These are phyloP conservation scores for Aureobasidium sp. DNA, from an alignment of 2,329 filamentous ascomycete species.

Conservation along the genomic window DNA sequence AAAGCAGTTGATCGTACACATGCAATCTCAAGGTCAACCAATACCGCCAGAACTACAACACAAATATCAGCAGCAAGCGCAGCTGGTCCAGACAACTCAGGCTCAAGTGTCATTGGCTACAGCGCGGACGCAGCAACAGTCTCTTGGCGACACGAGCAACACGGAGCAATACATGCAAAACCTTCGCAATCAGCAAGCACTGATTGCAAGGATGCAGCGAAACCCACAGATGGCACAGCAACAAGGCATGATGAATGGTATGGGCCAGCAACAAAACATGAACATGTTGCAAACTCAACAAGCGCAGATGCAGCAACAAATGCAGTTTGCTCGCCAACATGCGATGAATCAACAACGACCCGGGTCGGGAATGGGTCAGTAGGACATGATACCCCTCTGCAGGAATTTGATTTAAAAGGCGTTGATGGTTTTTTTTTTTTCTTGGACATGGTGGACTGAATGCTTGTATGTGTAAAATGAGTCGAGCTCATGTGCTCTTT, in stretches of 20 bases:
- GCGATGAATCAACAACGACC: slow-evolving; percentile 12
- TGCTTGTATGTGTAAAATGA: not conserved
- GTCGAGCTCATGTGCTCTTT: not conserved
- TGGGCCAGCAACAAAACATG: slow-evolving; percentile 13
- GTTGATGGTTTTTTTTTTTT: not conserved
- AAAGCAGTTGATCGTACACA: slow-evolving; percentile 5
- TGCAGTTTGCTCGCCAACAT: slow-evolving; percentile 7
- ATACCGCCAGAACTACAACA: slow-evolving; percentile 17
- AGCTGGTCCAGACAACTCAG: slow-evolving; percentile 18
- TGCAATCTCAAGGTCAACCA: slow-evolving; percentile 14
- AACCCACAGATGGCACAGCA: slow-evolving; percentile 16
- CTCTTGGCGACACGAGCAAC: slow-evolving; percentile 20
- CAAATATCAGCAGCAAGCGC: slow-evolving; percentile 22
- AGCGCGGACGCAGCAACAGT: slow-evolving; percentile 11
- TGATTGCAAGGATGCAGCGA: slow-evolving; percentile 16
- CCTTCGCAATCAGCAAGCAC: slow-evolving; percentile 22
- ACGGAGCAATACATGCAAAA: slow-evolving; percentile 28
- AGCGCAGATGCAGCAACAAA: slow-evolving; percentile 15
- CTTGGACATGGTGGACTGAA: not conserved
- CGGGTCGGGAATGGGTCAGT: slow-evolving; percentile 9
- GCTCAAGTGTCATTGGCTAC: slow-evolving; percentile 11
- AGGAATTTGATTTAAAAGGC: not conserved
- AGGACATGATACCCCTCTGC: slow-evolving; percentile 2
- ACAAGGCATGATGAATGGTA: slow-evolving; percentile 14
- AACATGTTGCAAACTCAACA: slow-evolving; percentile 18